These are phyloP conservation scores for Chlorociboria aeruginascens DNA, from an alignment of 495 filamentous ascomycete genomes.

Conservation along the genomic window DNA sequence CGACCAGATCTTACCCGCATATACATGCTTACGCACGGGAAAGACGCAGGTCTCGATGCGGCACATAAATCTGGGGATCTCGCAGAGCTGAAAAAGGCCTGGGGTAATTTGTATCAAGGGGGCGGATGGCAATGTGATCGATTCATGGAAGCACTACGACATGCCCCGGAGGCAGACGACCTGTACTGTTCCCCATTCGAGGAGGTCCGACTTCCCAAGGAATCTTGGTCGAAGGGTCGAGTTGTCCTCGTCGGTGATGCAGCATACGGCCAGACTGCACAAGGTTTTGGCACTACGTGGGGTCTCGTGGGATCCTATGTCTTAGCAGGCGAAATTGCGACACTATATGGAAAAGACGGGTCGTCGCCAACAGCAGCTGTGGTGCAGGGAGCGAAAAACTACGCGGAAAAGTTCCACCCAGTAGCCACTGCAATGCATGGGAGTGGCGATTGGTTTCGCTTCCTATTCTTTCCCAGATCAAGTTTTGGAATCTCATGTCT, in stretches of 20 bases:
- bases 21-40: slow-evolving; percentile 14
- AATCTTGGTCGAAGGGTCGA: slow-evolving; percentile 29
- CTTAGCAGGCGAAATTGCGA: slow-evolving; percentile 39
- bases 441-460: slow-evolving; percentile 13
- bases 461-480: slow-evolving; percentile 20
- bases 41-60: slow-evolving; percentile 6
- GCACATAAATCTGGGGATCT: slow-evolving; percentile 14
- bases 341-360: neutral
- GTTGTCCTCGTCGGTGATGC: slow-evolving; percentile 45
- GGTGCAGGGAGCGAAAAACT: slow-evolving; percentile 10
- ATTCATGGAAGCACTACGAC: slow-evolving; percentile 26
- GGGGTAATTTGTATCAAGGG: slow-evolving; percentile 27
- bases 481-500: slow-evolving; percentile 21
- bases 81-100: slow-evolving; percentile 31
- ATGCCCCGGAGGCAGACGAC: slow-evolving; percentile 29
- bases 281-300: slow-evolving; percentile 36
- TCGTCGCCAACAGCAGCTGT: slow-evolving; percentile 22
- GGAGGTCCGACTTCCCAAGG: slow-evolving; percentile 29
- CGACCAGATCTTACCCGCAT: slow-evolving; percentile 13
- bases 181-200: slow-evolving; percentile 27
- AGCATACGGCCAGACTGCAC: slow-evolving; percentile 37
- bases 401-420: slow-evolving; percentile 29
- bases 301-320: slow-evolving; percentile 38
- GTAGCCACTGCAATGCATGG: slow-evolving; percentile 30
- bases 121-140: slow-evolving; percentile 32